Evolutionary conservation across 2,329 filamentous ascomycete species (phyloP).

Genomic region (Trematosphaeria pertusa): DNA sequence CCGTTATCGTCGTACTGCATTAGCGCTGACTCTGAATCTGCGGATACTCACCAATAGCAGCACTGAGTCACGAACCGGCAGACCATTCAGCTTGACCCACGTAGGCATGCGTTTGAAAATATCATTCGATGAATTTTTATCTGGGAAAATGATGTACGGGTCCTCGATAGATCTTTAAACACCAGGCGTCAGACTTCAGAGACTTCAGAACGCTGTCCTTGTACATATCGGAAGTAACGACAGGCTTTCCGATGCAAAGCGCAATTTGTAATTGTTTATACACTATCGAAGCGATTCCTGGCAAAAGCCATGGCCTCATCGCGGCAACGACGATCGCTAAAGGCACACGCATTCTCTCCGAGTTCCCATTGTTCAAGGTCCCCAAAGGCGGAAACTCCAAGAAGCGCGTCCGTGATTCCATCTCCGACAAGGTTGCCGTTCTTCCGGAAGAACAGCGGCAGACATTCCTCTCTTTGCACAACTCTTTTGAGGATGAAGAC

Average conservation of each 20-base stretch:
- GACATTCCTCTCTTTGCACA: neutral
- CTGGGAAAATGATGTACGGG: neutral
- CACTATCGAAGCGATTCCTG: neutral
- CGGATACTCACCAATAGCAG: neutral
- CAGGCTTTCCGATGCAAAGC: neutral
- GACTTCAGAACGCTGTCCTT: neutral
- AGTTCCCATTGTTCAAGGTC: neutral
- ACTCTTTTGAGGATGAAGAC: neutral
- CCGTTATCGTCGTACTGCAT: neutral
- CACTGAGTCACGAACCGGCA: neutral
- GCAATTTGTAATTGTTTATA: neutral
- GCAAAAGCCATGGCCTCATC: conserved; percentile 4
- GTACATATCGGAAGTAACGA: neutral
- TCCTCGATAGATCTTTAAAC: neutral
- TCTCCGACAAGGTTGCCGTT: neutral
- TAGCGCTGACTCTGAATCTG: neutral
- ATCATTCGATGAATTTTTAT: neutral
- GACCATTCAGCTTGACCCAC: neutral
- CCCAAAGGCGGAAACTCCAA: neutral
- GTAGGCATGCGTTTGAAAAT: neutral
- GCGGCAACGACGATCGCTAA: conserved; percentile 1
- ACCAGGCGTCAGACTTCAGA: neutral
- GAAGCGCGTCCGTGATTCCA: neutral
- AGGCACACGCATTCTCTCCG: conserved; percentile 5
- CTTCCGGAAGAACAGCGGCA: conserved; percentile 1